Conservation (phyloP, 306 rosid genomes). For the Calophaca sinica region DNA sequence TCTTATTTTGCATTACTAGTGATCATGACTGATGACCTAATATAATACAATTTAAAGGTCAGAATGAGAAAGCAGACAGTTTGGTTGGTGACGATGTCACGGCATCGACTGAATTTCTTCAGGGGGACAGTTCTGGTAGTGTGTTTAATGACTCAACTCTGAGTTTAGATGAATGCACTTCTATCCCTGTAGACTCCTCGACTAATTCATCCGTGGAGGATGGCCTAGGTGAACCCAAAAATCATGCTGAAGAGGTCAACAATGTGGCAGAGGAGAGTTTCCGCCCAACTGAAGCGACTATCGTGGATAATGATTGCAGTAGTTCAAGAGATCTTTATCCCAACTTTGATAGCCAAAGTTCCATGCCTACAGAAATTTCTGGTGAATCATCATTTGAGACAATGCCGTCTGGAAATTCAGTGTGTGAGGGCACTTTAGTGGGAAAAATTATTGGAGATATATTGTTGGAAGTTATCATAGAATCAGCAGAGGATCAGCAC, state of each 20-base stretch:
- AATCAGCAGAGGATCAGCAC: no score
- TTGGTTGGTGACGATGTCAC: conserved; percentile 20
- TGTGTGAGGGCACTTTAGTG: conserved; percentile 36
- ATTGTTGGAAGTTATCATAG: no score
- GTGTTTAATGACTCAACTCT: conserved; percentile 29
- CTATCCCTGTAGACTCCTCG: conserved; percentile 39
- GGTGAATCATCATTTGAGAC: conserved; percentile 48
- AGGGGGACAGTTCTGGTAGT: conserved; percentile 38
- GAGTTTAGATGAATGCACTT: conserved; percentile 40
- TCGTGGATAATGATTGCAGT: conserved; percentile 42
- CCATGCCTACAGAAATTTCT: conserved; percentile 47
- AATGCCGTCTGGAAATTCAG: conserved; percentile 40
- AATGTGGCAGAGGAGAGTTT: conserved; percentile 45
- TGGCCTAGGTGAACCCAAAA: conserved; percentile 35
- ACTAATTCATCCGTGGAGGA: conserved; percentile 25
- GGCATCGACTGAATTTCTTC: conserved; percentile 23
- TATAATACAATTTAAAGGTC: conserved; percentile 68
- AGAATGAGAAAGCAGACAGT: conserved; percentile 54
- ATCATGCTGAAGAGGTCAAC: conserved; percentile 49
- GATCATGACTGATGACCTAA: conserved; percentile 52
- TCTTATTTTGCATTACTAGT: conserved; percentile 26
- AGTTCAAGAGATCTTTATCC: conserved; percentile 47
- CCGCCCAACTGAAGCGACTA: conserved; percentile 41
- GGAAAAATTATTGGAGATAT: conserved; percentile 50
- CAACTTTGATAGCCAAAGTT: conserved; percentile 39